Evolutionary conservation across 345 rosid genomes (phyloP).

Genomic region (Brassica napus): DNA sequence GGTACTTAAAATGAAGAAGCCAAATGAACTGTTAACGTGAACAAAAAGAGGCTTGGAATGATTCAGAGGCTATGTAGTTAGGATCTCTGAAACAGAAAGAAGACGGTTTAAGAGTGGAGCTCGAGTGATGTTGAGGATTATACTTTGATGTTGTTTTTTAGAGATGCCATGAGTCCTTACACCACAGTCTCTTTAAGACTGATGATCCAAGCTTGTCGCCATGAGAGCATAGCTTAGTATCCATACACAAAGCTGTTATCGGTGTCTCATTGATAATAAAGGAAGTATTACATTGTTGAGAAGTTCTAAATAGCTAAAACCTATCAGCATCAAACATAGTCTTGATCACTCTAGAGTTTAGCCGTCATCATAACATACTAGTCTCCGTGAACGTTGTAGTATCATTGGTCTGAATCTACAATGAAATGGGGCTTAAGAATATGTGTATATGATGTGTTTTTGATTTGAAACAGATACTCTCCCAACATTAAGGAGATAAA

Average conservation of each 20-base stretch:
- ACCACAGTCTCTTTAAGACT: no score
- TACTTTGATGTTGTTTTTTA: not conserved
- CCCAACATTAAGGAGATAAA: slow-evolving; percentile 42
- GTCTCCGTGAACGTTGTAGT: not conserved
- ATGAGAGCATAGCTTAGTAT: no score
- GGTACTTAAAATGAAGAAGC: not conserved
- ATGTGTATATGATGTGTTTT: slow-evolving; percentile 1
- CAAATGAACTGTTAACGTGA: not conserved
- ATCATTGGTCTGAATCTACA: not conserved
- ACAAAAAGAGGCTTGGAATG: no score
- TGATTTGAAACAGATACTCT: slow-evolving; percentile 48
- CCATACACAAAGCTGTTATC: no score
- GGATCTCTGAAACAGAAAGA: no score
- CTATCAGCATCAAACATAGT: not conserved
- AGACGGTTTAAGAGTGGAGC: no score
- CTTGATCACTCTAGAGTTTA: not conserved
- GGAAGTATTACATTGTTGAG: not conserved
- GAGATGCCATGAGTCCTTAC: no score
- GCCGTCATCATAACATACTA: not conserved
- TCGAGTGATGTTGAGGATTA: no score
- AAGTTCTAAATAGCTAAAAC: not conserved
- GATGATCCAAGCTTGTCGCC: no score
- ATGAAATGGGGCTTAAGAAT: not conserved
- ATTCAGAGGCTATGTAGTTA: no score
- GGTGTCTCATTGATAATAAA: not conserved